A percentile compares a stretch with the other conserved stretches of the same genome.
Evolutionary conservation across 345 rosid genomes (phyloP).

Genomic region (Eucalyptus regnans): DNA sequence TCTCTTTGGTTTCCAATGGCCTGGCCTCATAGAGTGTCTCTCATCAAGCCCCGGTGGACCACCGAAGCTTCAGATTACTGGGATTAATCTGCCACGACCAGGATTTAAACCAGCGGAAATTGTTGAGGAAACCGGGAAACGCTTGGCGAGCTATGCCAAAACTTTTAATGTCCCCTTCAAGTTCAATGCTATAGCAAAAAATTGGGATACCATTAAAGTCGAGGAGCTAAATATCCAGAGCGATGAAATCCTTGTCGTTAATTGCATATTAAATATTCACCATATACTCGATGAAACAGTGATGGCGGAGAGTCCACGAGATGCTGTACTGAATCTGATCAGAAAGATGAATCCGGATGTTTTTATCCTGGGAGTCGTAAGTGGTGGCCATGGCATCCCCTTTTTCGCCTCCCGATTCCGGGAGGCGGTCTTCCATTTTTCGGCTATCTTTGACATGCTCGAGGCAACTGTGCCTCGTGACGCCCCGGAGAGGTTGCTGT

Average conservation of each 20-base stretch:
- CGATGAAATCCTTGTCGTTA: background rate
- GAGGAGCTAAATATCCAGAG: background rate
- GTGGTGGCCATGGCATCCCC: background rate
- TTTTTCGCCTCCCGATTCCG: background rate
- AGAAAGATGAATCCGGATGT: background rate
- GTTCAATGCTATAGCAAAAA: background rate
- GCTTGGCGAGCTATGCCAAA: background rate
- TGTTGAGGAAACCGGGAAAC: background rate
- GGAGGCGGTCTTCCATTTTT: background rate
- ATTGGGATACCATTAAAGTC: background rate
- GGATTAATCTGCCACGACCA: background rate
- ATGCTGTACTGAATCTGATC: background rate
- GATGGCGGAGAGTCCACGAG: background rate
- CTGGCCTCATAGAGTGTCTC: background rate
- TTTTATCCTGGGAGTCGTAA: background rate
- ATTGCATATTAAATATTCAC: background rate
- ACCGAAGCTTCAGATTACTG: background rate
- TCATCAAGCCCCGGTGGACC: background rate
- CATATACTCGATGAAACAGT: background rate
- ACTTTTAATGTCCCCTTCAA: background rate
- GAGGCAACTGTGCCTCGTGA: background rate
- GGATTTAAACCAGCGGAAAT: background rate
- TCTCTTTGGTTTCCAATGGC: background rate
- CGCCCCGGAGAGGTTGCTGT: background rate
- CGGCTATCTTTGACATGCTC: background rate